Percentiles rank a stretch among this genome's conserved stretches.
Conservation (phyloP, 2,329 filamentous ascomycete genomes). For the Colletotrichum sidae region DNA sequence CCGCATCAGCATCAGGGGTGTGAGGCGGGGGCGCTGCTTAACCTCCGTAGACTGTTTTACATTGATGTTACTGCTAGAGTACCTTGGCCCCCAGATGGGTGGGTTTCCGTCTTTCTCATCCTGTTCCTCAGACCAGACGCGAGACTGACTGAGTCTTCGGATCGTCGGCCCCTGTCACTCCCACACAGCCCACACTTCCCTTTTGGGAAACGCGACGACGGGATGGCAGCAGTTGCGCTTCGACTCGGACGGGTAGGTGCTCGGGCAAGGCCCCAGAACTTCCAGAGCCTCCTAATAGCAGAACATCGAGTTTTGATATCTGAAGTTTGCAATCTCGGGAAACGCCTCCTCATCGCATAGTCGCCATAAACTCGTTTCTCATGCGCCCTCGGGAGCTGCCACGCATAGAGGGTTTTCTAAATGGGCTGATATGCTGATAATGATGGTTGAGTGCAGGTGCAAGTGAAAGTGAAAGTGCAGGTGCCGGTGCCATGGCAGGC, state of each 20-base stretch:
- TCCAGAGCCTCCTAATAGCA: too few relatives aligned
- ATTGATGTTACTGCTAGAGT: slow-evolving; percentile 44
- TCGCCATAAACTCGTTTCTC: too few relatives aligned
- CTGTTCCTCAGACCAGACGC: background rate
- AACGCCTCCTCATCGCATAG: too few relatives aligned
- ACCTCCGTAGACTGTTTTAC: slow-evolving; percentile 51
- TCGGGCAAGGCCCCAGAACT: background rate
- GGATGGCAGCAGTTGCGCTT: slow-evolving; percentile 26
- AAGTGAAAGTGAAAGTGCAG: too few relatives aligned
- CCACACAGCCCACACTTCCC: slow-evolving; percentile 33
- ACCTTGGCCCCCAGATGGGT: slow-evolving; percentile 32
- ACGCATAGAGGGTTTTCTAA: too few relatives aligned
- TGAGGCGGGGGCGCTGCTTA: slow-evolving; percentile 39
- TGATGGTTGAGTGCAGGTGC: too few relatives aligned
- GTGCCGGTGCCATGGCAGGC: background rate
- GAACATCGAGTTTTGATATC: too few relatives aligned
- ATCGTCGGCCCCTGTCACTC: slow-evolving; percentile 22
- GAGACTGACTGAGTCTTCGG: slow-evolving; percentile 9
- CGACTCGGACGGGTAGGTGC: slow-evolving; percentile 7
- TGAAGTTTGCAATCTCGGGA: too few relatives aligned
- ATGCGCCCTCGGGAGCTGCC: too few relatives aligned
- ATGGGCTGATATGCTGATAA: too few relatives aligned
- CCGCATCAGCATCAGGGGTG: slow-evolving; percentile 13
- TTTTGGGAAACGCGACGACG: slow-evolving; percentile 22
- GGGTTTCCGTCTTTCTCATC: background rate